These are phyloP conservation scores for Fusarium haematococcum DNA, from an alignment of 2,329 filamentous ascomycete species.

Conservation along the genomic window DNA sequence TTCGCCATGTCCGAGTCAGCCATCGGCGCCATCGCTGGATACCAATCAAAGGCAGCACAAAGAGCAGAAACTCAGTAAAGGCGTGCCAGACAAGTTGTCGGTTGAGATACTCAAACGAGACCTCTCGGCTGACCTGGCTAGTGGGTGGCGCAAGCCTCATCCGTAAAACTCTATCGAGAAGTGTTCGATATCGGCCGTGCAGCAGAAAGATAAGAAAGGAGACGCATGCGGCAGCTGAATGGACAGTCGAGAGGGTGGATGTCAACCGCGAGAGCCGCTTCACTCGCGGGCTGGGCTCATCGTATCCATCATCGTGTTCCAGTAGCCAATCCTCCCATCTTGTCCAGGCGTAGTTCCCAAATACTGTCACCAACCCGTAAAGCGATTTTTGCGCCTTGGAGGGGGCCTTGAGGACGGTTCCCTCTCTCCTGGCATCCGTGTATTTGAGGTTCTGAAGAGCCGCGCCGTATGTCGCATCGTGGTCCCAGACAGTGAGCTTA, in stretches of 20 bases:
- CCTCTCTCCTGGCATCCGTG: slow-evolving; percentile 79
- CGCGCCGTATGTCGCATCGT: slow-evolving; percentile 94
- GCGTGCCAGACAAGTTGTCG: slow-evolving; percentile 98
- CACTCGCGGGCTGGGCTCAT: slow-evolving; percentile 65
- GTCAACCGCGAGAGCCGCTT: slow-evolving; percentile 76
- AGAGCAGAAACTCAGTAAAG: slow-evolving; percentile 99
- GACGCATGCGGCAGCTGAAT: slow-evolving; percentile 83
- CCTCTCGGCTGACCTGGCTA: slow-evolving; percentile 87
- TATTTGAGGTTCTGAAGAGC: slow-evolving; percentile 92
- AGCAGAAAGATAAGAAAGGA: slow-evolving; percentile 93
- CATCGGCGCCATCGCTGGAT: slow-evolving; percentile 93
- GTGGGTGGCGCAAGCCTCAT: slow-evolving; percentile 88
- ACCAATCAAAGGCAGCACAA: slow-evolving; percentile 94
- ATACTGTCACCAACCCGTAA: slow-evolving; percentile 88
- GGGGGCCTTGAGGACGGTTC: slow-evolving; percentile 74
- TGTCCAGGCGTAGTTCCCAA: slow-evolving; percentile 89
- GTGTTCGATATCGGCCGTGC: slow-evolving; percentile 90
- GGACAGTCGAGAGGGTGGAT: slow-evolving; percentile 74
- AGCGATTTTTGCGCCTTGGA: slow-evolving; percentile 85
- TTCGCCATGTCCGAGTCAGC: slow-evolving; percentile 88
- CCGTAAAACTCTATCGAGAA: slow-evolving; percentile 85
- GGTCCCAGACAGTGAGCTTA: slow-evolving; percentile 97
- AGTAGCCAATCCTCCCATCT: slow-evolving; percentile 92
- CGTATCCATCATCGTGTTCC: slow-evolving; percentile 80
- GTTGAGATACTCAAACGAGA: slow-evolving; percentile 98